Conservation (phyloP, 2,329 filamentous ascomycete genomes). For the Diaporthe sp. region DNA sequence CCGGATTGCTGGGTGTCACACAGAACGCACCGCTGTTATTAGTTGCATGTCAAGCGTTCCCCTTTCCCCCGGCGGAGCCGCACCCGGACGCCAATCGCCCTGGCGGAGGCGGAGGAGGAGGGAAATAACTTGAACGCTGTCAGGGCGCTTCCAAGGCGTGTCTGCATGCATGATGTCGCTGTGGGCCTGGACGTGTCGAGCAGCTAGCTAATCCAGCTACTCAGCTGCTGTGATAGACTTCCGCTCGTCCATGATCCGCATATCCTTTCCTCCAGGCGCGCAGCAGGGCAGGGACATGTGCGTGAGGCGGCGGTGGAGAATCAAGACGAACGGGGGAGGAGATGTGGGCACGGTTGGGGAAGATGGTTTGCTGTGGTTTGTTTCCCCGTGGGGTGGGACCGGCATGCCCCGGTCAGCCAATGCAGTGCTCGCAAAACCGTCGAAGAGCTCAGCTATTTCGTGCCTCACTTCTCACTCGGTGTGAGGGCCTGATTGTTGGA, state of each 20-base stretch:
- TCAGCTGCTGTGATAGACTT: slow-evolving; percentile 9
- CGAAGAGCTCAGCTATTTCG: not conserved
- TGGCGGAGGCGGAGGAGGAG: slow-evolving; percentile 25
- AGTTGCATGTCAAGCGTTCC: not conserved
- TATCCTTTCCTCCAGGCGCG: slow-evolving; percentile 8
- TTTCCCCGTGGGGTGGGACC: slow-evolving; percentile 37
- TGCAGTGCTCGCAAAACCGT: not conserved
- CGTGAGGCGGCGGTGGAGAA: slow-evolving; percentile 4
- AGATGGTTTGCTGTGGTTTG: not conserved
- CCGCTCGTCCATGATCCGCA: slow-evolving; percentile 33
- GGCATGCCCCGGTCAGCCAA: slow-evolving; percentile 13
- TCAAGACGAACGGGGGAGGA: not conserved
- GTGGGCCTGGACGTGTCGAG: not conserved
- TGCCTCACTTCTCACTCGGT: not conserved
- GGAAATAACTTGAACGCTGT: not conserved
- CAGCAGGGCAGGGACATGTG: not conserved
- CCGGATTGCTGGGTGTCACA: not conserved
- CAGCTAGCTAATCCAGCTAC: not conserved
- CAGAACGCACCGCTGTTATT: not conserved
- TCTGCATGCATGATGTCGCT: slow-evolving; percentile 22
- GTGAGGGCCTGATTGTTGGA: not conserved
- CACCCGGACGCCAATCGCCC: slow-evolving; percentile 14
- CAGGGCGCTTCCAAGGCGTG: slow-evolving; percentile 3
- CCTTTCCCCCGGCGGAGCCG: slow-evolving; percentile 39
- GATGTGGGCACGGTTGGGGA: slow-evolving; percentile 31